phyloP scores from a whole-genome alignment of 148 eudicot genomes.

The Camellia sinensis region DNA sequence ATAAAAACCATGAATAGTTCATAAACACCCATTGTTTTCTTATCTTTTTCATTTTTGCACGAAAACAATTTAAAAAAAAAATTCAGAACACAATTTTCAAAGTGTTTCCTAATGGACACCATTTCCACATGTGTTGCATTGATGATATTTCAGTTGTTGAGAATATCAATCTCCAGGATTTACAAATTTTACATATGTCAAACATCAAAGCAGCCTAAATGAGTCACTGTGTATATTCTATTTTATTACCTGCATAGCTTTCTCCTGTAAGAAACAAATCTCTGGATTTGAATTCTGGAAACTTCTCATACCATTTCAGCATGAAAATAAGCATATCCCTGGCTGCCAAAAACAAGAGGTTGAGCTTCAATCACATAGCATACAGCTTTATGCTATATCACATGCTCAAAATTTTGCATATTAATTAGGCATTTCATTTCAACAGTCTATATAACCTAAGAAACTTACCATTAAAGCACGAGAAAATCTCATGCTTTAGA shows the following conservation, averaged over 20 bases:
- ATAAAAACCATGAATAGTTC: neutral
- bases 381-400: neutral
- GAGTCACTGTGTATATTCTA: neutral
- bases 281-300: slow-evolving; percentile 62
- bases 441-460: too few relatives aligned
- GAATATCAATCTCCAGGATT: neutral
- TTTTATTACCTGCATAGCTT: slow-evolving; percentile 85
- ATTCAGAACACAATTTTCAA: too few relatives aligned
- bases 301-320: slow-evolving; percentile 76
- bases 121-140: neutral
- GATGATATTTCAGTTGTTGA: neutral
- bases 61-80: too few relatives aligned
- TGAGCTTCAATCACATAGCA: neutral
- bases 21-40: too few relatives aligned
- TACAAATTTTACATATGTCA: neutral
- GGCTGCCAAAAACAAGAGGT: slow-evolving; percentile 47
- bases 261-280: slow-evolving; percentile 88
- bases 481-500: too few relatives aligned
- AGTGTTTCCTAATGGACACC: too few relatives aligned
- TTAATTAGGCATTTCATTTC: neutral
- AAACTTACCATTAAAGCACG: too few relatives aligned
- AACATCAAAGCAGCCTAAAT: neutral
- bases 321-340: slow-evolving; percentile 74
- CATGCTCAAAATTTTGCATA: neutral
- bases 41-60: too few relatives aligned